phyloP scores from a whole-genome alignment of 352 stramenopile species.

The Pythium brachiatum region DNA sequence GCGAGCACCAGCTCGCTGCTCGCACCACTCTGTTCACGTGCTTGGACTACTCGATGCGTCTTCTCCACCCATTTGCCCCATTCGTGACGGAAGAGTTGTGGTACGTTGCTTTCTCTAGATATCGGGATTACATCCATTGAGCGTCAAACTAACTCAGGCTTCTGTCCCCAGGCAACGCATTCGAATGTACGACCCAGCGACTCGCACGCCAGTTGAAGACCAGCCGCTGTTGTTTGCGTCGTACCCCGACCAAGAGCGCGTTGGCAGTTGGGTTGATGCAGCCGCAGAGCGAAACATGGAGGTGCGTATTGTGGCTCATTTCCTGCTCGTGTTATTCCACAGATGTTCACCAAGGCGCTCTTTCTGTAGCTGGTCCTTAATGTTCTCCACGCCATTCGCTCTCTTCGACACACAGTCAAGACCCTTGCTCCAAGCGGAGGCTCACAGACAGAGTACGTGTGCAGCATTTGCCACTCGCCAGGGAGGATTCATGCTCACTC shows the following conservation, averaged over 20 bases:
- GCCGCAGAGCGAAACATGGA: conserved; percentile 22
- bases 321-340: neutral
- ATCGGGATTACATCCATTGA: neutral
- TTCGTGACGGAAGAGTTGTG: conserved; percentile 99
- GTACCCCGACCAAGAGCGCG: conserved; percentile 86
- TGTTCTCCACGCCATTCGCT: conserved; percentile 93
- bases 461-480: neutral
- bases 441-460: conserved; percentile 14
- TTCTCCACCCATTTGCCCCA: conserved; percentile 99
- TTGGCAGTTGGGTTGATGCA: conserved; percentile 31
- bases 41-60: conserved; percentile 93
- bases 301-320: conserved; percentile 8
- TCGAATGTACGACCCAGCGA: conserved; percentile 42
- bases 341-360: neutral
- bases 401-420: conserved; percentile 83
- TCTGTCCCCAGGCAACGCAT: conserved; percentile 47
- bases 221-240: conserved; percentile 62
- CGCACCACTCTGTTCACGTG: conserved; percentile 93
- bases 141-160: neutral
- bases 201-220: conserved; percentile 15
- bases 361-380: conserved; percentile 63
- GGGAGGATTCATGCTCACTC: neutral
- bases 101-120: conserved; percentile 44
- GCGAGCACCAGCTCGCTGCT: conserved; percentile 70
- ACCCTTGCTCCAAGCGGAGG: conserved; percentile 51